Evolutionary conservation across 129 eudicot species (phyloP), one percentile per base, ranked within the genome.

Genomic region (Centrapalus pauciflorus): DNA sequence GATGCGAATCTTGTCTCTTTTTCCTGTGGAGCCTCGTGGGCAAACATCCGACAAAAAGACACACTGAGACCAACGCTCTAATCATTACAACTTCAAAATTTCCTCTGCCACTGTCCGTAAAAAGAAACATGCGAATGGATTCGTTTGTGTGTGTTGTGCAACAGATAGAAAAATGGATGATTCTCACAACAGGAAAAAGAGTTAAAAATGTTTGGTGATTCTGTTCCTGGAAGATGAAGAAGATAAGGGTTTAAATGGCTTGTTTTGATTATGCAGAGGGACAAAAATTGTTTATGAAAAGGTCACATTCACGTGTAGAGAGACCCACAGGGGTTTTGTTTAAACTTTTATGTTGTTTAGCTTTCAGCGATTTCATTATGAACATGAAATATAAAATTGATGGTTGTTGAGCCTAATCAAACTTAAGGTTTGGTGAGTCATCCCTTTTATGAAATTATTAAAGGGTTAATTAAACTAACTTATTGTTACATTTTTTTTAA

Each of bases 1-100:
- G 87, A 79, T 85, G 95, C 70, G 71, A 26, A 77, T 83, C 66
- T 55, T 88, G 76, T 88, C 96, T 38, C 55, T 88, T 48, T 69
- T 92, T 54, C 88, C 90, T 11, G 12, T 73, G 37, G 73, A 73
- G 77, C 58, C 65, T 28, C 61, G 21, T 25, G 88, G 27, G 63
- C 78, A 78, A 68, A 72, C 46, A 50, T 79, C 71, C n/a, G 70
- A 65, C 48, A 57, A 74, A 55, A 89, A 83, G 72, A 48, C 81
- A 40, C 85, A 58, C 33, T 89, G 76, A 89, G 57, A 38, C 46
- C 59, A 27, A 46, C 14, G 9, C 52, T 28, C 48, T 21, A 30
- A 67, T 45, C 8, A 4, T 34, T 7, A 64, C n/a, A 37, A 24
- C 23, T 28, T 74, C 16, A 57, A 33, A 48, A 20, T 46, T 21